Conservation (phyloP, 768 basidiomycete species). For the Amyloporia xantha region DNA sequence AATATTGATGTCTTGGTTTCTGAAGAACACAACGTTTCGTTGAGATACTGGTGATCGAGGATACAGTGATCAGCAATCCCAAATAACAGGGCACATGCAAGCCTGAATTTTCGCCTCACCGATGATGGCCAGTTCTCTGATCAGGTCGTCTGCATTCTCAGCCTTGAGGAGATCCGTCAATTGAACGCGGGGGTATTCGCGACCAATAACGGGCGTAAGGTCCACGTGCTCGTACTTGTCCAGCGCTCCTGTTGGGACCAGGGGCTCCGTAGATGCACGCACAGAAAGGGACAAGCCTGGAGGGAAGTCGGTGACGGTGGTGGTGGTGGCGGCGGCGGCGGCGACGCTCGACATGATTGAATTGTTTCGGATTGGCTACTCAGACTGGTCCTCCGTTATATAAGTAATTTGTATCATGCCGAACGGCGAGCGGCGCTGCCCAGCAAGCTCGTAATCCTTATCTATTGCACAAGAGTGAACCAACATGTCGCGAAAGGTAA, state of each 20-base stretch:
- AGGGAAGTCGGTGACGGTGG: neutral
- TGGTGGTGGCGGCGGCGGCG: neutral
- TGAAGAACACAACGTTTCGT: slow-evolving; percentile 63
- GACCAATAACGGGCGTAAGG: neutral
- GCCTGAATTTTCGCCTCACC: no score
- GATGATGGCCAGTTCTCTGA: slow-evolving; percentile 43
- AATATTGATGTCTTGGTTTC: slow-evolving; percentile 42
- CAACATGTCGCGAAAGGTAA: no score
- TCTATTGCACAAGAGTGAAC: neutral
- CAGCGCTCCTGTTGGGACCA: neutral
- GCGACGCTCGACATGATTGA: neutral
- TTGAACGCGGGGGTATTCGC: slow-evolving; percentile 30
- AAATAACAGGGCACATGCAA: neutral
- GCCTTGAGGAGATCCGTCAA: slow-evolving; percentile 39
- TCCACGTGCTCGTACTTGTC: neutral
- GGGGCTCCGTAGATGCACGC: neutral
- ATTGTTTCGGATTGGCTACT: neutral
- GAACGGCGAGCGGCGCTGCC: neutral
- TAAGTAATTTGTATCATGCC: neutral
- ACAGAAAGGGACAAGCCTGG: neutral
- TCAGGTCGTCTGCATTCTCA: slow-evolving; percentile 41
- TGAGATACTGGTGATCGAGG: slow-evolving; percentile 32
- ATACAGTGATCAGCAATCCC: neutral
- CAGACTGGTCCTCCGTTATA: neutral
- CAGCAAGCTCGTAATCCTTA: neutral